A percentile compares a stretch with the other conserved stretches of the same genome.
Evolutionary conservation across 768 basidiomycete species (phyloP).

Genomic region (Mycena rebaudengoi): DNA sequence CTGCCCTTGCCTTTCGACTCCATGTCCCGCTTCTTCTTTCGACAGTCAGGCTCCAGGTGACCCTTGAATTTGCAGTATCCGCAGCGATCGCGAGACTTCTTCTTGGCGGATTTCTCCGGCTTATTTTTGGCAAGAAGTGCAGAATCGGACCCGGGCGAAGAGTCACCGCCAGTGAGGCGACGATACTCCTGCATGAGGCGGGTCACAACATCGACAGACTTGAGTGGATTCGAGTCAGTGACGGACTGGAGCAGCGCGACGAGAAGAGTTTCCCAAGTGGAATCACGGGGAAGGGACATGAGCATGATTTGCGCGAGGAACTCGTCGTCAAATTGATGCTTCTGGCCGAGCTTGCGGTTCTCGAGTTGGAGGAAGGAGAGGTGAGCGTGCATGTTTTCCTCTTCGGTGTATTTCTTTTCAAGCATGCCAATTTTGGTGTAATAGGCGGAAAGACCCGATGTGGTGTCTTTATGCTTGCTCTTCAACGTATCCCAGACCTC

Average conservation of each 20-base stretch:
- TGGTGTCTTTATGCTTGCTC: neutral
- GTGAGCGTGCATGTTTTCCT: constrained; percentile 5
- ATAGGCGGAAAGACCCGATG: neutral
- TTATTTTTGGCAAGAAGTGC: neutral
- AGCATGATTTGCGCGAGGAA: neutral
- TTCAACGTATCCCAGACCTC: neutral
- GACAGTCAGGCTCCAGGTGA: constrained; percentile 4
- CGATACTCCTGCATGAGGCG: neutral
- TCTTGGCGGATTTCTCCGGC: neutral
- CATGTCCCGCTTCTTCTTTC: neutral
- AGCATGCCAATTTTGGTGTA: neutral
- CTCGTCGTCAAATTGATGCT: neutral
- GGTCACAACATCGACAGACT: neutral
- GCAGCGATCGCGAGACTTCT: constrained; percentile 11
- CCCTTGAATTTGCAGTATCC: constrained; percentile 6
- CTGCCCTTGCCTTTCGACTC: neutral
- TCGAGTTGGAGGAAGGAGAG: constrained; percentile 1
- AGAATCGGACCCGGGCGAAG: neutral
- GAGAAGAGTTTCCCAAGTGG: neutral
- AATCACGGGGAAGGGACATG: neutral
- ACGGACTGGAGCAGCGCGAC: neutral
- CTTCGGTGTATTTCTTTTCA: constrained; percentile 5
- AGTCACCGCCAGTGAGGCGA: neutral
- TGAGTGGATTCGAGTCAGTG: neutral
- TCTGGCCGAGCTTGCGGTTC: neutral